A percentile compares a stretch with the other conserved stretches of the same genome.
phyloP scores from a whole-genome alignment of 306 rosid genomes.

The Purshia tridentata region DNA sequence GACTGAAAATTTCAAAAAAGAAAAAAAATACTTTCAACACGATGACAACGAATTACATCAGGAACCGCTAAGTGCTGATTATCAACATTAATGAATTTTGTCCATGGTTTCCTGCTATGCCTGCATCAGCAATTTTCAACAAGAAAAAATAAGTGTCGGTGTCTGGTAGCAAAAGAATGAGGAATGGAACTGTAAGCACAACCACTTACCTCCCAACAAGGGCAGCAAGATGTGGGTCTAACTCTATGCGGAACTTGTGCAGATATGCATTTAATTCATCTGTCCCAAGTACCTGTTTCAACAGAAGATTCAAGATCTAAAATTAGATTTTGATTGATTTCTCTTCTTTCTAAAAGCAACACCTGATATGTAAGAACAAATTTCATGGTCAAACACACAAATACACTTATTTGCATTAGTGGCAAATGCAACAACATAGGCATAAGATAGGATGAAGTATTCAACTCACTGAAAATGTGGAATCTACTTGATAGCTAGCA shows the following conservation, averaged over 20 bases:
- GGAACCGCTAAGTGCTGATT: constrained; percentile 86
- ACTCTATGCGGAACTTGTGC: constrained; percentile 73
- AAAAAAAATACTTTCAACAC: background rate
- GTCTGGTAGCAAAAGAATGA: constrained; percentile 3
- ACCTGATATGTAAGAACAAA: background rate
- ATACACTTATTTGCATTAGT: background rate
- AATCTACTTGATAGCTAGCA: background rate
- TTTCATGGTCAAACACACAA: background rate
- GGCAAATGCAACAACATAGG: background rate
- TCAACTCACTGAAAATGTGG: background rate
- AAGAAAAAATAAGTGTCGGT: background rate
- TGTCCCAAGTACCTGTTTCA: constrained; percentile 80
- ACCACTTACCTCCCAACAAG: constrained; percentile 76
- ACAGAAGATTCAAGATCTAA: constrained; percentile 21
- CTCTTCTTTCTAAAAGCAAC: constrained; percentile 14
- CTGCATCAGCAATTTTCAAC: constrained; percentile 31
- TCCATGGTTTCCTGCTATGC: constrained; percentile 90
- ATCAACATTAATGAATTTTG: constrained; percentile 70
- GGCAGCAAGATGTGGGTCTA: constrained; percentile 79
- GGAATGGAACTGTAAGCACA: background rate
- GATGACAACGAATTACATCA: constrained; percentile 53
- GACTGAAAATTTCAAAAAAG: constrained; percentile 7
- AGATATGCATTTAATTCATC: constrained; percentile 74
- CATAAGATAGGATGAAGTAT: background rate
- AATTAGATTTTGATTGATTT: constrained; percentile 19